Evolutionary conservation across 495 filamentous ascomycete genomes (phyloP).

Genomic region (Daldinia grandis): DNA sequence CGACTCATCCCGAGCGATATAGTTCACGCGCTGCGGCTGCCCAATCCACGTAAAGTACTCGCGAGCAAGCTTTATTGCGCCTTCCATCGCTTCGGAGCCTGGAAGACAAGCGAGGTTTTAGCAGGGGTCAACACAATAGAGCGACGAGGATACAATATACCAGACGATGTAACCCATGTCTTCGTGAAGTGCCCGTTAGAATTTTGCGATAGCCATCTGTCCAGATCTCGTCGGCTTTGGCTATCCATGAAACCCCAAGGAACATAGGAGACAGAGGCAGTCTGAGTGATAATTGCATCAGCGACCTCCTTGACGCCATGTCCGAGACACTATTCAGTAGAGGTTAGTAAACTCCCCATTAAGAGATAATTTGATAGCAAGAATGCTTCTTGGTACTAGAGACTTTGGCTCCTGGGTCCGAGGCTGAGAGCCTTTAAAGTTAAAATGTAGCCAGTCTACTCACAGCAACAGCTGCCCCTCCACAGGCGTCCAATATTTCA

Average conservation of each 20-base stretch:
- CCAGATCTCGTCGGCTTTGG: constrained; percentile 44
- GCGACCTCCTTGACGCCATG: constrained; percentile 56
- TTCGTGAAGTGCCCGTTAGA: constrained; percentile 55
- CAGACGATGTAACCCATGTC: constrained; percentile 47
- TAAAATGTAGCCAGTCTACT: constrained; percentile 1
- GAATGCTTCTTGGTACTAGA: background rate
- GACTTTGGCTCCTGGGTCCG: background rate
- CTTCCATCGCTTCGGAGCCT: constrained; percentile 79
- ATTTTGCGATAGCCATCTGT: constrained; percentile 50
- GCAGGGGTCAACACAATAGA: background rate
- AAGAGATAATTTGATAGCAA: background rate
- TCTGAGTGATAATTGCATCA: constrained; percentile 47
- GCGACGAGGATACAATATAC: constrained; percentile 10
- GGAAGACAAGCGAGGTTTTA: constrained; percentile 1
- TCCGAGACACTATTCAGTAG: constrained; percentile 49
- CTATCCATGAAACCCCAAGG: constrained; percentile 54
- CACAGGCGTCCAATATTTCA: constrained; percentile 68
- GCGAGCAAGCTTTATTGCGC: constrained; percentile 71
- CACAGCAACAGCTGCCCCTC: constrained; percentile 62
- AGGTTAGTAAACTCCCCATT: constrained; percentile 4
- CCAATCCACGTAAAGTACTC: constrained; percentile 70
- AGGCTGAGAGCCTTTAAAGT: background rate
- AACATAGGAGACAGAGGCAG: constrained; percentile 49
- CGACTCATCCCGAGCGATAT: constrained; percentile 73
- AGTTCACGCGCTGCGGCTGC: constrained; percentile 56